These are phyloP conservation scores for Erythrobasidium yunnanense DNA, from an alignment of 768 basidiomycete genomes.

Conservation along the genomic window DNA sequence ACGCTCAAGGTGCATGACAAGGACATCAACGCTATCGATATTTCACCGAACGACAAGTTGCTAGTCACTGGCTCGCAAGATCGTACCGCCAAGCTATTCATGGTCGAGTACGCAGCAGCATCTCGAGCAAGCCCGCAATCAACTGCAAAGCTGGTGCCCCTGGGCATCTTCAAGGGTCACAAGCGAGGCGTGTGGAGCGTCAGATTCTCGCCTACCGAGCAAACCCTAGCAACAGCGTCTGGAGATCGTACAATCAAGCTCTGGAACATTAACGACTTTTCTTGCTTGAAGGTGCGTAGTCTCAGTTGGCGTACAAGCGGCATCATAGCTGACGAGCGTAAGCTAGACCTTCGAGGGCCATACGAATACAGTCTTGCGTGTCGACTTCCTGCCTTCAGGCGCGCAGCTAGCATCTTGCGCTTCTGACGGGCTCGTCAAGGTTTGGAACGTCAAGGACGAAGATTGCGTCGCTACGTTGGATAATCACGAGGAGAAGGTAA, in stretches of 20 bases:
- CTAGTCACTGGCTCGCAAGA: slow-evolving; percentile 94
- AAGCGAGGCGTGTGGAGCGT: slow-evolving; percentile 94
- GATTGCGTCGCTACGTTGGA: slow-evolving; percentile 80
- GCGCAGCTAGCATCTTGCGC: slow-evolving; percentile 79
- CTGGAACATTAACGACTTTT: slow-evolving; percentile 87
- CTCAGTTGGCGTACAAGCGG: background rate
- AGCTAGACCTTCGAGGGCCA: slow-evolving; percentile 90
- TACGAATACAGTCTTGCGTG: slow-evolving; percentile 86
- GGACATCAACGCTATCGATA: slow-evolving; percentile 92
- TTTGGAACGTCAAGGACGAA: slow-evolving; percentile 86
- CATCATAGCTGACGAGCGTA: background rate
- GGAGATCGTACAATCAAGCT: slow-evolving; percentile 89
- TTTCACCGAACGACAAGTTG: slow-evolving; percentile 75
- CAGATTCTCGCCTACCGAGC: slow-evolving; percentile 70
- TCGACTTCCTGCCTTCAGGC: slow-evolving; percentile 75
- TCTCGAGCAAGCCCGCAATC: slow-evolving; percentile 48
- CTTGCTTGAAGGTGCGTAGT: slow-evolving; percentile 56
- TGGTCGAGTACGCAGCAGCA: slow-evolving; percentile 51
- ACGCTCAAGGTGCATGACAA: slow-evolving; percentile 93
- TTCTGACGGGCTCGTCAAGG: slow-evolving; percentile 87
- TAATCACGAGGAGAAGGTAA: slow-evolving; percentile 92
- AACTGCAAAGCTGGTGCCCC: slow-evolving; percentile 7
- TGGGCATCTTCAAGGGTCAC: slow-evolving; percentile 85
- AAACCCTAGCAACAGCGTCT: slow-evolving; percentile 80
- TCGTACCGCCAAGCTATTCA: slow-evolving; percentile 80